phyloP scores from a whole-genome alignment of 495 filamentous ascomycete genomes.

The Rostrohypoxylon terebratum region DNA sequence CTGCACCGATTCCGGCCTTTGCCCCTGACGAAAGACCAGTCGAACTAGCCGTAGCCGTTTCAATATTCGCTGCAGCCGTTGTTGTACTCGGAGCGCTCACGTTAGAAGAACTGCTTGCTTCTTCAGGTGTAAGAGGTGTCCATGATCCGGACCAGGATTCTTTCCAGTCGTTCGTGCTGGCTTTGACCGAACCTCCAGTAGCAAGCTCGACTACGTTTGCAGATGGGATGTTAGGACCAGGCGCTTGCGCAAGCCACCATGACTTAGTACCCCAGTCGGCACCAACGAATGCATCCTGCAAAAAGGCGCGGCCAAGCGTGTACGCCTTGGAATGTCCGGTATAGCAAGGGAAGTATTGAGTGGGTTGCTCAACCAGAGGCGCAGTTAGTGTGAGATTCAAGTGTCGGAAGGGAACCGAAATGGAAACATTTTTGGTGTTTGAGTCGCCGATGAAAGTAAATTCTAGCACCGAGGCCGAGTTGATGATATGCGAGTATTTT shows the following conservation, averaged over 20 bases:
- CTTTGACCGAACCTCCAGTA: conserved; percentile 40
- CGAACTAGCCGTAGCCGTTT: neutral
- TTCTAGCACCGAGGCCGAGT: conserved; percentile 61
- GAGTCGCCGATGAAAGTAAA: conserved; percentile 59
- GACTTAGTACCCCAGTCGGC: conserved; percentile 60
- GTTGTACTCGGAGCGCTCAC: conserved; percentile 32
- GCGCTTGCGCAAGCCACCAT: conserved; percentile 65
- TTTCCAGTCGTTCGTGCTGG: conserved; percentile 50
- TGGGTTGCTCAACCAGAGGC: conserved; percentile 58
- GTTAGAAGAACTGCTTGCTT: conserved; percentile 19
- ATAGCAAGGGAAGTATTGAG: conserved; percentile 66
- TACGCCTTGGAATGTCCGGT: conserved; percentile 47
- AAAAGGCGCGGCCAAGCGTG: conserved; percentile 65
- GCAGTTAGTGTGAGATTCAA: conserved; percentile 64
- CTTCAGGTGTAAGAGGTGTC: conserved; percentile 46
- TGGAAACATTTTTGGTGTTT: conserved; percentile 53
- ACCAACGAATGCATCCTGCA: conserved; percentile 69
- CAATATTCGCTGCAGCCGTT: too few relatives aligned
- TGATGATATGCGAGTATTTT: conserved; percentile 57
- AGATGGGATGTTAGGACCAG: conserved; percentile 55
- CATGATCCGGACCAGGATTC: conserved; percentile 56
- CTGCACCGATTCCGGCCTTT: conserved; percentile 59
- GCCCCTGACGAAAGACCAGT: conserved; percentile 55
- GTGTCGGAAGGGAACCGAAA: conserved; percentile 66
- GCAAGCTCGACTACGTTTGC: conserved; percentile 37